Conservation (phyloP, 352 stramenopile species). For the Phytopythium sindhum region DNA sequence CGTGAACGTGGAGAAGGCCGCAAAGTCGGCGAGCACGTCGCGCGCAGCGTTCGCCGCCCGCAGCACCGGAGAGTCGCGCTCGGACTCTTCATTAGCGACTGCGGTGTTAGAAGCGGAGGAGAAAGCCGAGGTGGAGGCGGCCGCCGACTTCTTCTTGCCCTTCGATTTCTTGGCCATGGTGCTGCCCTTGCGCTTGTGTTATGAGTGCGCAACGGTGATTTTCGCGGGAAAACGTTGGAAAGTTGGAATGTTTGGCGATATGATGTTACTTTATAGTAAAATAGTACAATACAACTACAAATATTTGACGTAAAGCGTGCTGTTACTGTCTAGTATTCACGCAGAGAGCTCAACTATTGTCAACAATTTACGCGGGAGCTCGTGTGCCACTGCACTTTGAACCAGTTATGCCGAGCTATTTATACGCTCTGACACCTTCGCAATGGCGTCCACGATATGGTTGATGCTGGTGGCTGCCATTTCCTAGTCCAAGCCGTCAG, state of each 20-base stretch:
- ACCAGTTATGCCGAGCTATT: neutral
- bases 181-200: neutral
- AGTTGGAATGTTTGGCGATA: neutral
- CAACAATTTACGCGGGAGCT: neutral
- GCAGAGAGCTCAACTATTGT: neutral
- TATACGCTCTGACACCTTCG: neutral
- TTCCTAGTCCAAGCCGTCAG: neutral
- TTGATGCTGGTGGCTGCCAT: neutral
- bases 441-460: neutral
- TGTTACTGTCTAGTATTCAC: neutral
- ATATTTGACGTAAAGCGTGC: neutral
- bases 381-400: no score
- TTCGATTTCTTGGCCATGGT: slow-evolving; percentile 26
- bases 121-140: neutral
- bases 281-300: neutral
- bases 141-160: slow-evolving; percentile 10
- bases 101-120: neutral
- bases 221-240: slow-evolving; percentile 1
- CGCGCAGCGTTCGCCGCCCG: slow-evolving; percentile 44
- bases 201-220: neutral
- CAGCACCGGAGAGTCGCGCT: slow-evolving; percentile 20
- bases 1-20: slow-evolving; percentile 49
- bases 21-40: slow-evolving; percentile 65
- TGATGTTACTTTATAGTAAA: neutral
- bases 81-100: neutral